These are phyloP conservation scores for Pythium phragmitis DNA, from an alignment of 352 stramenopile species.

Conservation along the genomic window DNA sequence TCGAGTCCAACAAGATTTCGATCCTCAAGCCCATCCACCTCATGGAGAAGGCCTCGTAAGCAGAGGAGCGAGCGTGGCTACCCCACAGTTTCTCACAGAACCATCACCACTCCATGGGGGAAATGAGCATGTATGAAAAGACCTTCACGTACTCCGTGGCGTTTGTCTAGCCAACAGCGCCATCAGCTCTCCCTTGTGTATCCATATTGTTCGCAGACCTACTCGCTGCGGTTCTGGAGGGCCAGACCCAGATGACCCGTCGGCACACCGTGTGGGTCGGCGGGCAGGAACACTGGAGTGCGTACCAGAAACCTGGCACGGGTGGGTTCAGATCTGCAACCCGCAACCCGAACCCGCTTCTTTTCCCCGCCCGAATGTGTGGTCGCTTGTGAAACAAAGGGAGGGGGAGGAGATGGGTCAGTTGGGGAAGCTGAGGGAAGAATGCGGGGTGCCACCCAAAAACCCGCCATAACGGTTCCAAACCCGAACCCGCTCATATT, in stretches of 20 bases:
- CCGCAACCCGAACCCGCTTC: slow-evolving; percentile 14
- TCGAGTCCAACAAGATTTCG: slow-evolving; percentile 99
- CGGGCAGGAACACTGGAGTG: slow-evolving; percentile 7
- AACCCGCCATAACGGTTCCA: slow-evolving; percentile 13
- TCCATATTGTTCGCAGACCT: not conserved
- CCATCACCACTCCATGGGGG: not conserved
- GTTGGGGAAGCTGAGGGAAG: slow-evolving; percentile 6
- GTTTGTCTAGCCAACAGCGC: not conserved
- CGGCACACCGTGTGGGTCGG: slow-evolving; percentile 18
- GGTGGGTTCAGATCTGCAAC: slow-evolving; percentile 18
- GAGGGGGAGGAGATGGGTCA: slow-evolving; percentile 22
- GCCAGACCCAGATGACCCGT: slow-evolving; percentile 23
- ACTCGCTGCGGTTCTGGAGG: not conserved
- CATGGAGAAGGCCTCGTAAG: slow-evolving; percentile 95
- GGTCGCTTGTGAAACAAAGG: slow-evolving; percentile 18
- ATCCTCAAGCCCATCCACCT: slow-evolving; percentile 98
- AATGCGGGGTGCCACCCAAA: slow-evolving; percentile 20
- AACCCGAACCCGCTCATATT: slow-evolving; percentile 17
- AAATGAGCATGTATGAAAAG: not conserved
- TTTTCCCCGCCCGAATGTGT: slow-evolving; percentile 18
- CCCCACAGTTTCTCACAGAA: not conserved
- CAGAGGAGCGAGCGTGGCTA: not conserved
- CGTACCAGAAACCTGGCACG: slow-evolving; percentile 31
- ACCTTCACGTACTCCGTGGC: not conserved
- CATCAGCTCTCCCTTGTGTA: slow-evolving; percentile 1